Conservation (phyloP, 192 early-diverging fungal species). For the Chytriomyces sp. region DNA sequence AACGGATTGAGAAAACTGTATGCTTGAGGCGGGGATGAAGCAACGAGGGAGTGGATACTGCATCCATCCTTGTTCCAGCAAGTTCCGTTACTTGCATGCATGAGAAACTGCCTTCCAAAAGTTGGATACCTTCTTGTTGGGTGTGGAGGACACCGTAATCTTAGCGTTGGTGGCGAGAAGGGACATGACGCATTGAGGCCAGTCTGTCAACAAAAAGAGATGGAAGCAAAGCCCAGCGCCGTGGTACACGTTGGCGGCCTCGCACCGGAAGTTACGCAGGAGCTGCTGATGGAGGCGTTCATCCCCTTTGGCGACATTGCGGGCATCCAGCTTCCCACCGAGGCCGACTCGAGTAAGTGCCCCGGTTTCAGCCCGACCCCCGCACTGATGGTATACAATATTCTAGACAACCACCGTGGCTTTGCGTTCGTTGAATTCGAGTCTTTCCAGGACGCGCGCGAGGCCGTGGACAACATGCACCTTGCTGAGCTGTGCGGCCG, state of each 20-base stretch:
- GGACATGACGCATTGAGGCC: too few relatives aligned
- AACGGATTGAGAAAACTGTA: too few relatives aligned
- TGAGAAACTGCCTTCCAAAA: too few relatives aligned
- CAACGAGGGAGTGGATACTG: not conserved
- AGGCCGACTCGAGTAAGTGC: slow-evolving; percentile 71
- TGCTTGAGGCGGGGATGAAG: not conserved
- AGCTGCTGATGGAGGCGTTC: slow-evolving; percentile 84
- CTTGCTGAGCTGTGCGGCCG: slow-evolving; percentile 84
- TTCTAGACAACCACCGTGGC: slow-evolving; percentile 73
- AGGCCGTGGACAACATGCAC: slow-evolving; percentile 94
- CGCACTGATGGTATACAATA: too few relatives aligned
- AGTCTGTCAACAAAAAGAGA: too few relatives aligned
- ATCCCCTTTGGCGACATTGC: slow-evolving; percentile 96
- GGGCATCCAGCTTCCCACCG: slow-evolving; percentile 80
- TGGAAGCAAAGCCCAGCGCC: not conserved
- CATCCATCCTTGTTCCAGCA: not conserved
- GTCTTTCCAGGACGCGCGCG: slow-evolving; percentile 73
- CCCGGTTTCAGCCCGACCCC: not conserved
- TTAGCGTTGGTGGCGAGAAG: too few relatives aligned
- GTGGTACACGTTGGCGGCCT: slow-evolving; percentile 65
- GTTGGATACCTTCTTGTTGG: too few relatives aligned
- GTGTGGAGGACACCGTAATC: too few relatives aligned
- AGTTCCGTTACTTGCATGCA: too few relatives aligned
- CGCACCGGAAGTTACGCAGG: slow-evolving; percentile 74
- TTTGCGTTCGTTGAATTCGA: slow-evolving; percentile 98